Base-by-base conservation (phyloP, 208 protist species). In the Kentomonas sorsogonicus region DNA sequence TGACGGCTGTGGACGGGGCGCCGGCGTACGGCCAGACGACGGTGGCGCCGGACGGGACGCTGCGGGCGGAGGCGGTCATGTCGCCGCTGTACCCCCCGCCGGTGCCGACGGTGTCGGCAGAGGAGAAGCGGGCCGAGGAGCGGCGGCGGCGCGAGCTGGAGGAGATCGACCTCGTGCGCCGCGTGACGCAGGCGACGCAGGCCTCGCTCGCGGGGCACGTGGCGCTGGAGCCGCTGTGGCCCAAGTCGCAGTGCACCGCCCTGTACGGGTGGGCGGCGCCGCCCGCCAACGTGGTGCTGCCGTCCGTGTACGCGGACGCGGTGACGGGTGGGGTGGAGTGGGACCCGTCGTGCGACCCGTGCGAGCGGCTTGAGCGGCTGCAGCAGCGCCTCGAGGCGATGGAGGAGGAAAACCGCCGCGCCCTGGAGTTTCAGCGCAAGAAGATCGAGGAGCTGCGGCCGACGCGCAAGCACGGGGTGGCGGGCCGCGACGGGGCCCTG, bases 321-420 rank as follows among this genome's bases (percentile, higher is more conserved):
- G n/a, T n/a, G n/a, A n/a, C n/a, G n/a, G n/a, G n/a, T n/a, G 26
- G n/a, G 6, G 57, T 53, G 26, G 50, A 69, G 44, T 46, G 51
- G 43, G 27, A 50, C 16, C 47, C 34, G 3, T 51, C 25, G 2
- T 46, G 41, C n/a, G 53, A 31, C 3, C 50, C 59, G 20, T 15
- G 15, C 52, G 53, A 45, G 27, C 57, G 65, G 44, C 56, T 63
- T 34, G 52, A 64, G 33, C 30, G 64, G 20, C 43, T 71, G 7
- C 48, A 47, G 3, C 50, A 63, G 20, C 38, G 57, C 13, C 16
- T 33, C 48, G 40, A 22, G 20, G 60, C 60, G 31, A 53, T 34
- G 40, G 5, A 7, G 30, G 7, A 20, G n/a, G 57, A 53, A 10
- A 63, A 20, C 11, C 34, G 31, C 9, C 26, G 25, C 15, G 20